A percentile compares a stretch with the other conserved stretches of the same genome.
Conservation (phyloP, 2,329 filamentous ascomycete species). For the Corynespora cassiicola region DNA sequence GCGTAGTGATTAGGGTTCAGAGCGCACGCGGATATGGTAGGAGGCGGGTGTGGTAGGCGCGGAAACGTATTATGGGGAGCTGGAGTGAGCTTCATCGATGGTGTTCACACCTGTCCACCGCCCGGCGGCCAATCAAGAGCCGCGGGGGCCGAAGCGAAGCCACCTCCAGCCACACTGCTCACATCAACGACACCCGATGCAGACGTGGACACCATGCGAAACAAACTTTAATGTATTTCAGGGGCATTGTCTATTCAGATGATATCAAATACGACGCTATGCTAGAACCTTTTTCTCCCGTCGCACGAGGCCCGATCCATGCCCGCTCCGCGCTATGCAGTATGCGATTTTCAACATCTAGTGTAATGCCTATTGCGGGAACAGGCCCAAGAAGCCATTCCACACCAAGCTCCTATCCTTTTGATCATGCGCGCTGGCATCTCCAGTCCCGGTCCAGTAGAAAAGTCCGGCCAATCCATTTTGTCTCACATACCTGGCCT, state of each 20-base stretch:
- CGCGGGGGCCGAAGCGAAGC: slow-evolving; percentile 9
- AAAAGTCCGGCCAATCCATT: slow-evolving; percentile 77
- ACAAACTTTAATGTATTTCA: slow-evolving; percentile 2
- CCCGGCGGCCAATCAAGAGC: slow-evolving; percentile 13
- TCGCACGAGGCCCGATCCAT: slow-evolving; percentile 3
- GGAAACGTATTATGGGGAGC: too few species aligned
- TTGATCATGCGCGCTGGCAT: slow-evolving; percentile 58
- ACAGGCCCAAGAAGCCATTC: slow-evolving; percentile 64
- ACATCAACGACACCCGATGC: neutral
- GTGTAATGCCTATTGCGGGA: slow-evolving; percentile 28
- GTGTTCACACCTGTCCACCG: slow-evolving; percentile 1
- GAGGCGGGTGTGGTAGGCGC: too few species aligned
- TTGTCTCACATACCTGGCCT: slow-evolving; percentile 75
- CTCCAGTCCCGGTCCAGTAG: slow-evolving; percentile 81
- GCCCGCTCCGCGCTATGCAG: neutral
- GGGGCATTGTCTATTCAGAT: neutral
- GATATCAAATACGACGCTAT: slow-evolving; percentile 9
- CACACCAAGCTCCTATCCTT: slow-evolving; percentile 63
- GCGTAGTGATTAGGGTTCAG: neutral
- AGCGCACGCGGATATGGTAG: too few species aligned
- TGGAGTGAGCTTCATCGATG: too few species aligned
- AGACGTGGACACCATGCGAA: slow-evolving; percentile 10
- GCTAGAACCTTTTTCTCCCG: slow-evolving; percentile 10
- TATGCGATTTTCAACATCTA: neutral
- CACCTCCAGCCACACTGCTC: neutral